phyloP scores from a whole-genome alignment of 495 filamentous ascomycete genomes.

The Aspergillus bridgeri region DNA sequence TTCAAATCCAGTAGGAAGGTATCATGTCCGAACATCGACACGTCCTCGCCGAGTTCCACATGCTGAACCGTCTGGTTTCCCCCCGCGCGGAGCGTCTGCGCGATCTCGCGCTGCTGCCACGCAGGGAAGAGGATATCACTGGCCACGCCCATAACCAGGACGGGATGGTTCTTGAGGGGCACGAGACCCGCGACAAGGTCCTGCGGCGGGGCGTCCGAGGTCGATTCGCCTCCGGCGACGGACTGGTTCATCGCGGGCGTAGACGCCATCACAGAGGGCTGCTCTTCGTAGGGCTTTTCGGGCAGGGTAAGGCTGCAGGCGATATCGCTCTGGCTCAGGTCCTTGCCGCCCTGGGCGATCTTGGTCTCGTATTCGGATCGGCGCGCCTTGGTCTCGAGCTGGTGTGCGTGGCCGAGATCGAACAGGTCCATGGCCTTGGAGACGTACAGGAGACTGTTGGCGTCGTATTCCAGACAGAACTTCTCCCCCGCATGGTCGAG shows the following conservation, averaged over 20 bases:
- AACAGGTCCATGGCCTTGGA: constrained; percentile 99
- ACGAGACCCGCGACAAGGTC: constrained; percentile 78
- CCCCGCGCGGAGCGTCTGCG: constrained; percentile 68
- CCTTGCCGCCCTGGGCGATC: constrained; percentile 36
- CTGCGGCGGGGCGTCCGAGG: constrained; percentile 49
- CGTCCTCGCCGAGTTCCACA: constrained; percentile 86
- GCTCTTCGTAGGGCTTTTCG: constrained; percentile 79
- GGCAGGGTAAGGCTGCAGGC: constrained; percentile 84
- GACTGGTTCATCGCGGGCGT: constrained; percentile 25
- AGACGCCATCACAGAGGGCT: constrained; percentile 45
- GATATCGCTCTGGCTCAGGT: constrained; percentile 29
- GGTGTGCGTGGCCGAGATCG: constrained; percentile 74
- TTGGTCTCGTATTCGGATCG: constrained; percentile 49
- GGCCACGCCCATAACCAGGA: constrained; percentile 87
- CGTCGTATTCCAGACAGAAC: constrained; percentile 96
- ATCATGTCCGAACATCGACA: constrained; percentile 92
- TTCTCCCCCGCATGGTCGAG: constrained; percentile 98
- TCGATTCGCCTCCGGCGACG: constrained; percentile 8
- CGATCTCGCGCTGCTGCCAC: constrained; percentile 97
- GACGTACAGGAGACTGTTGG: constrained; percentile 94
- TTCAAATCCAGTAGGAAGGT: constrained; percentile 93
- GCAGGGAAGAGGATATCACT: constrained; percentile 97
- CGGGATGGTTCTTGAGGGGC: constrained; percentile 67
- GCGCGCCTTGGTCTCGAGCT: constrained; percentile 45
- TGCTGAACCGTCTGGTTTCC: constrained; percentile 82